Base-by-base conservation (phyloP, 2,329 filamentous ascomycete species). In the Chaetomiaceae sp. region DNA sequence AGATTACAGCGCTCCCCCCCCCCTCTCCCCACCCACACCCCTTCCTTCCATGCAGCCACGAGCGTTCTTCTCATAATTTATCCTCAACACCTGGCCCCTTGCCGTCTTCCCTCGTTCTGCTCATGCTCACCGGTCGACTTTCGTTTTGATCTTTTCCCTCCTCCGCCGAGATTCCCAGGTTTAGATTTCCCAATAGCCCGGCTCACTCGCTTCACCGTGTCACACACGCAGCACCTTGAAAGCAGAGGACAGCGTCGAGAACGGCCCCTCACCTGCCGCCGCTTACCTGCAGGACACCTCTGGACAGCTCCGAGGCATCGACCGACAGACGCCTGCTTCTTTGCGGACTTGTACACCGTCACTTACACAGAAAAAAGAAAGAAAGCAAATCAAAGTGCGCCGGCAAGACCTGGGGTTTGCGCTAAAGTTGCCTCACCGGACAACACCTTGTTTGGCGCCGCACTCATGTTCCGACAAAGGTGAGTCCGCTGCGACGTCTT, bases 391-490 rank as follows among this genome's bases (percentile, higher is more conserved):
- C n/a, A n/a, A n/a, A 6, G 6, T 17, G 40, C 50, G 19, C 35
- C 27, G 21, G 27, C 23, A 10, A 16, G 5, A 16, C 20, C 13
- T 17, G 17, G 12, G 13, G 25, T n/a, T 31, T 44, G 40, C 41
- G 47, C 25, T 19, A 25, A 23, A 25, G 16, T 23, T 17, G 6
- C 41, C 19, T 7, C 20, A 34, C 48, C 27, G 44, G 44, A 46
- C 45, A 51, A 33, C 39, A 17, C 30, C 16, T 44, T 30, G 13
- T 27, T 27, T 10, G 25, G 14, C 7, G 34, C 27, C 48, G 42
- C 35, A 40, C 16, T 30, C 50, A 60, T 62, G 60, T 60, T 60
- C 47, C 50, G 57, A 38, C 54, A 55, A 55, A 55, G 59, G 58
- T 59, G 37, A 38, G 48, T 44, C 34, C 17, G n/a, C 13, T n/a